Base-by-base conservation (phyloP, 306 rosid species). In the Coriaria nepalensis region DNA sequence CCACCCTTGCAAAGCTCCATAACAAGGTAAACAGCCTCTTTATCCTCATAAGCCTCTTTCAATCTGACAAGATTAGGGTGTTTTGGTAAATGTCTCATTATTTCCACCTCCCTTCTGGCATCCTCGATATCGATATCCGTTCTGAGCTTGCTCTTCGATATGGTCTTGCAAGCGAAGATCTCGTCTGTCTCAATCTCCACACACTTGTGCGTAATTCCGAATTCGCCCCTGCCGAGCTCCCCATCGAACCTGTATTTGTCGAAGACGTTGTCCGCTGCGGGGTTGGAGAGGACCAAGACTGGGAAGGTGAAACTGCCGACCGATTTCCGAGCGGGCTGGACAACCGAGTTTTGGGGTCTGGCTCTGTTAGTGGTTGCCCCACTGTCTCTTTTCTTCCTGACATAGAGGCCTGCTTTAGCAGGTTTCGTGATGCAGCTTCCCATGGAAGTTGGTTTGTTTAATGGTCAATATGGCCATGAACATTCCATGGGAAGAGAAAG, bases 1-100 rank as follows among this genome's bases (percentile, higher is more conserved):
- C 97, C 97, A 2, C 95, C 97, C 61, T 75, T 76, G 36, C 96
- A 88, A 3, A 83, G 73, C 68, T 88, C 94, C 96, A 88, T 88
- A 10, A 88, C 83, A 9, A 90, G 78, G 62, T 90, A 90, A 15
- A 84, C 82, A 1, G 93, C 90, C 5, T 84, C 97, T 35, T 33
- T 69, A 53, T 90, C 97, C 62, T 90, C 97, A 34, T 51, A 84
- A 5, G 90, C 97, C 65, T 90, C 97, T 47, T 59, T 73, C 56
- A 90, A 84, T 8, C 60, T 8, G 5, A 90, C 97, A 10, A 90
- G 81, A 33, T 79, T 81, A 0, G 94, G 95, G 47, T 90, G 97
- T 0, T 53, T 49, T 0, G 97, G 97, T 64, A 90, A 61, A 43
- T 70, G 93, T 5, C 76, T 49, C 95, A 90, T 90, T 49, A 90